Base-by-base conservation (phyloP, 192 early-diverging fungal genomes). In the Umbelopsis ramanniana region DNA sequence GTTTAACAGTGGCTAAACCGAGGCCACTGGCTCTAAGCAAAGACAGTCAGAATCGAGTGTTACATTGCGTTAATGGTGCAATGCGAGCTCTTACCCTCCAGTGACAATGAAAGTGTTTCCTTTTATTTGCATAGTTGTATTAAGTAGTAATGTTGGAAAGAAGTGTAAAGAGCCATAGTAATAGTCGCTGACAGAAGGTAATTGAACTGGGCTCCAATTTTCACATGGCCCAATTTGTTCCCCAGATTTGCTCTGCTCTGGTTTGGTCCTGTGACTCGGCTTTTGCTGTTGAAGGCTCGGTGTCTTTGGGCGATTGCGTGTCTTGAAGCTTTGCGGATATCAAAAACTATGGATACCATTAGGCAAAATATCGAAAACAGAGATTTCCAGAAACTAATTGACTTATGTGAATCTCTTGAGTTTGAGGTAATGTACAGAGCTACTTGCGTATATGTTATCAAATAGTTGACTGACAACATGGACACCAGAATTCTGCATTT, bases 51-150 rank as follows among this genome's bases (percentile, higher is more conserved):
- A 48, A 46, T 38, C 15, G 15, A 9, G 9, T 4, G 26, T 24
- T 48, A 22, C 17, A 14, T 15, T 11, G 33, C 33, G 35, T 2
- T 2, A 19, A 37, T 37, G 33, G 19, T 14, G 2, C 2, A 37
- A 38, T 46, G 63, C 21, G 35, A 3, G 24, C 14, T 37, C 82
- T 53, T 81, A 83, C 67, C 84, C 84, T 46, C 84, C 84, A 15
- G 84, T 86, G 33, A 86, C 84, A 55, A 86, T 73, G 71, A 83
- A 86, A 4, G 76, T 82, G 47, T 82, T 86, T 71, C 84, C 84
- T 54, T 80, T 72, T 23, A 86, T 83, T 53, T 72, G 75, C 83
- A 81, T 85, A 12, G 40, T 70, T 63, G 57, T 63, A 37, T 35
- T 9, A 24, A 43, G 17, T 63, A 1, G 57, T 12, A 26, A 63